A percentile compares a stretch with the other conserved stretches of the same genome.
Conservation (phyloP, 73 alveolate genomes). For the Paramecium bursaria region DNA sequence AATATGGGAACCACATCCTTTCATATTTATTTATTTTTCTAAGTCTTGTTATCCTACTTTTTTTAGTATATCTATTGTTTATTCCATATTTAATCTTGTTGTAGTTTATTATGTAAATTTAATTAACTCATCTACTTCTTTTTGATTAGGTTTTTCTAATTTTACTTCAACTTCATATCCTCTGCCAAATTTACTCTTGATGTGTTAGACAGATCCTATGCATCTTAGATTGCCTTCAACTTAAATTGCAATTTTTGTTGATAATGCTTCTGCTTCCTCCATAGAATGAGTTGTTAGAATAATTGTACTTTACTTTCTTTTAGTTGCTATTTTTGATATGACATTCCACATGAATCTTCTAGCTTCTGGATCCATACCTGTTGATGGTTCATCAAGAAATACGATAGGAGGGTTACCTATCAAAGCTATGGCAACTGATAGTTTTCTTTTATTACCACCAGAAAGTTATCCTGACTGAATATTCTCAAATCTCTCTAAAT, state of each 20-base stretch:
- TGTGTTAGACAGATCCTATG: conserved; percentile 84
- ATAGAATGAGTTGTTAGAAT: conserved; percentile 86
- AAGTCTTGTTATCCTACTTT: conserved; percentile 8
- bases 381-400: conserved; percentile 97
- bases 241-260: conserved; percentile 87
- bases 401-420: conserved; percentile 99
- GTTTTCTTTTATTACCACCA: conserved; percentile 98
- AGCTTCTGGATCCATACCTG: conserved; percentile 99
- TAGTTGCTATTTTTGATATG: conserved; percentile 87
- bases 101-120: background rate
- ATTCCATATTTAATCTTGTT: conserved; percentile 54
- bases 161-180: conserved; percentile 90
- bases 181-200: conserved; percentile 87
- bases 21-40: conserved; percentile 2
- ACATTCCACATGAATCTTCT: conserved; percentile 98
- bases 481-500: conserved; percentile 81
- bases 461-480: conserved; percentile 87
- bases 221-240: conserved; percentile 90
- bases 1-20: conserved; percentile 68
- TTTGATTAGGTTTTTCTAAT: conserved; percentile 61
- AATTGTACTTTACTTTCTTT: conserved; percentile 79
- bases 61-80: conserved; percentile 10
- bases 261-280: conserved; percentile 92
- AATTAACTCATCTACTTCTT: conserved; percentile 25
- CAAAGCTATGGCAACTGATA: conserved; percentile 98